Conservation (phyloP, 2,329 filamentous ascomycete species). For the Fusarium longipes region DNA sequence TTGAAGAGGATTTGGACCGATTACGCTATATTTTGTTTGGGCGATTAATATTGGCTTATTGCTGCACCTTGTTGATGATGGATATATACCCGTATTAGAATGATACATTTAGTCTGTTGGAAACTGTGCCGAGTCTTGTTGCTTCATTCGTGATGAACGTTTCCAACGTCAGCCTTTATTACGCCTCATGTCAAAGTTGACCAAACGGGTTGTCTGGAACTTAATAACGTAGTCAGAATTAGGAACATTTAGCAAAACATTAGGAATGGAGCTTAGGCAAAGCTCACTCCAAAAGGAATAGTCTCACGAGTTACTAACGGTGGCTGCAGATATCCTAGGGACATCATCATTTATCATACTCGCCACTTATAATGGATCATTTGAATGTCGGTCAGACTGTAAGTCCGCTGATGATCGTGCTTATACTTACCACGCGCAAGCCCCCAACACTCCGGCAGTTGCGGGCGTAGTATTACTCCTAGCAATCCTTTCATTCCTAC, state of each 20-base stretch:
- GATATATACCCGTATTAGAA: conserved; percentile 28
- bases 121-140: neutral
- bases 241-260: neutral
- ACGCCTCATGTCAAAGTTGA: neutral
- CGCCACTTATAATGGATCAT: neutral
- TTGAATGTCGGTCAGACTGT: neutral
- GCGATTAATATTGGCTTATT: conserved; percentile 8
- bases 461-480: neutral
- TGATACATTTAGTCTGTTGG: neutral
- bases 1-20: neutral
- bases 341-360: neutral
- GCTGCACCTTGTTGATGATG: conserved; percentile 10
- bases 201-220: neutral
- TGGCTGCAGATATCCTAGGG: neutral
- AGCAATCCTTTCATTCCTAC: neutral
- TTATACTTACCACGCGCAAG: neutral
- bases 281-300: neutral
- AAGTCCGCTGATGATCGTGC: neutral
- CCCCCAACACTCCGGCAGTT: neutral
- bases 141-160: neutral
- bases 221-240: neutral
- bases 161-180: conserved; percentile 14
- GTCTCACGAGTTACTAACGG: too few relatives aligned
- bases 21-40: conserved; percentile 2
- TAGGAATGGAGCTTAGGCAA: neutral